A percentile compares a stretch with the other conserved stretches of the same genome.
Conservation (phyloP, 805 yeast genomes). For the Kodamaea kaohsiungensis region DNA sequence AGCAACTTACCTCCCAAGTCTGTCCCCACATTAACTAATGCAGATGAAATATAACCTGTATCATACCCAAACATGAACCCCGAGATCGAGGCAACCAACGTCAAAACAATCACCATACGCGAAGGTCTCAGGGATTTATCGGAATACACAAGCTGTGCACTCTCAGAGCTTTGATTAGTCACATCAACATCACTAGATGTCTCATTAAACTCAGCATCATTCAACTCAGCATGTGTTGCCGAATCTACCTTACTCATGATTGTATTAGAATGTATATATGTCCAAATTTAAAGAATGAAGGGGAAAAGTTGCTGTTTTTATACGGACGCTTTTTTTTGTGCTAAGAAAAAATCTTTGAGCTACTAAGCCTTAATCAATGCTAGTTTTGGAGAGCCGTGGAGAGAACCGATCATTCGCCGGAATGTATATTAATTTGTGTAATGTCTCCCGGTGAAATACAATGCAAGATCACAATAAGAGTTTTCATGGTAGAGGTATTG, state of each 20-base stretch:
- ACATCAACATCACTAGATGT: neutral
- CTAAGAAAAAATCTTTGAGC: neutral
- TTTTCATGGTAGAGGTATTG: neutral
- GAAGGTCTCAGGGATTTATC: constrained; percentile 26
- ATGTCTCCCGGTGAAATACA: neutral
- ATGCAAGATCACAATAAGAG: neutral
- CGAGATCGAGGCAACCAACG: constrained; percentile 81
- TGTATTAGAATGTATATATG: neutral
- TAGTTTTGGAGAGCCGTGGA: neutral
- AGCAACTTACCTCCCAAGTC: constrained; percentile 60
- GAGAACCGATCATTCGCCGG: neutral
- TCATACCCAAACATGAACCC: constrained; percentile 98
- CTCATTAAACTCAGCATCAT: neutral
- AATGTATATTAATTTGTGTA: neutral
- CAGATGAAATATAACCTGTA: constrained; percentile 95
- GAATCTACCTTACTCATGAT: constrained; percentile 3
- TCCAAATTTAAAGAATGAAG: neutral
- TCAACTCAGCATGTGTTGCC: constrained; percentile 1
- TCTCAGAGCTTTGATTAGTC: neutral
- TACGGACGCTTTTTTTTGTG: neutral
- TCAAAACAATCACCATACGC: constrained; percentile 62
- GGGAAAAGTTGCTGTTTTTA: neutral
- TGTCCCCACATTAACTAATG: constrained; percentile 80
- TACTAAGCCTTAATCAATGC: neutral
- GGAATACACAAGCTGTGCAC: neutral